Evolutionary conservation across 345 rosid genomes (phyloP).

Genomic region (Eucalyptus tenuipes): DNA sequence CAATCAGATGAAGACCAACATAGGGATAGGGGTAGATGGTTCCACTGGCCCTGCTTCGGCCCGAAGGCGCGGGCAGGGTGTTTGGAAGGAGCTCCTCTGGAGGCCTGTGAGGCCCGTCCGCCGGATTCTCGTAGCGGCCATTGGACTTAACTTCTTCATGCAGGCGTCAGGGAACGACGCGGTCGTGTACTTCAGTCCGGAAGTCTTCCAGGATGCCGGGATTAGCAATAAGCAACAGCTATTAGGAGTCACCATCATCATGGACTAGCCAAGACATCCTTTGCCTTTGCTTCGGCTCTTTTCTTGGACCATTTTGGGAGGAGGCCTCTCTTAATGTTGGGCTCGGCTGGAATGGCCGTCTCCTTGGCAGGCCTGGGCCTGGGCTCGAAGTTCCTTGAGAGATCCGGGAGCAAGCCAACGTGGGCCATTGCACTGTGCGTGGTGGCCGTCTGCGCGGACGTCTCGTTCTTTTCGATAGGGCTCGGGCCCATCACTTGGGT

Average conservation of each 20-base stretch:
- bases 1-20: conserved; percentile 9
- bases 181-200: conserved; percentile 39
- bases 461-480: conserved; percentile 68
- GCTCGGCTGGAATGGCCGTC: conserved; percentile 34
- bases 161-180: conserved; percentile 66
- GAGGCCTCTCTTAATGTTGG: conserved; percentile 37
- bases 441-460: conserved; percentile 17
- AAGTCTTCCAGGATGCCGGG: conserved; percentile 36
- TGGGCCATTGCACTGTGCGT: not conserved
- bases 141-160: conserved; percentile 47
- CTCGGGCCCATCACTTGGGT: conserved; percentile 81
- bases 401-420: not conserved
- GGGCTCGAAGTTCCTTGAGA: not conserved
- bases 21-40: not conserved
- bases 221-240: conserved; percentile 23
- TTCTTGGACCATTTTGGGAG: conserved; percentile 35
- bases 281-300: conserved; percentile 33
- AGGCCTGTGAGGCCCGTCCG: conserved; percentile 15
- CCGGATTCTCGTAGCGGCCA: conserved; percentile 36
- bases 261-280: conserved; percentile 22
- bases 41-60: not conserved
- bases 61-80: not conserved
- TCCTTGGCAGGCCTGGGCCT: not conserved
- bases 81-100: not conserved
- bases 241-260: conserved; percentile 28